phyloP scores from a whole-genome alignment of 306 rosid genomes.

The Quillaja saponaria region DNA sequence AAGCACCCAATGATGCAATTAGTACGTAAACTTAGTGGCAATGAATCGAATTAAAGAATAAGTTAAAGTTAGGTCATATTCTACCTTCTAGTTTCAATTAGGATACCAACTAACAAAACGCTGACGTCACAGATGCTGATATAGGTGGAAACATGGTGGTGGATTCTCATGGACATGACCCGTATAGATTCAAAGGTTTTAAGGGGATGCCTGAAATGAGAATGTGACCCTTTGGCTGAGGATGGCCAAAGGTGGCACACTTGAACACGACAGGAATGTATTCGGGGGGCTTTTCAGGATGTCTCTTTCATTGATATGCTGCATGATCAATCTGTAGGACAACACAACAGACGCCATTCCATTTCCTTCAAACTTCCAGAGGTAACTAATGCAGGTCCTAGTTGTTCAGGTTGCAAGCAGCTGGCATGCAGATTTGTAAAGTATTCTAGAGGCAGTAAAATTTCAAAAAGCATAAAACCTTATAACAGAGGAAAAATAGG shows the following conservation, averaged over 20 bases:
- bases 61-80: constrained; percentile 50
- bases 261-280: too few species aligned
- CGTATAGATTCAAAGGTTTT: constrained; percentile 10
- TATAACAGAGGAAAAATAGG: constrained; percentile 18
- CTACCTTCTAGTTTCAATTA: constrained; percentile 35
- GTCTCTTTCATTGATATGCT: too few species aligned
- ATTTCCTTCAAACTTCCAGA: too few species aligned
- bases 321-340: too few species aligned
- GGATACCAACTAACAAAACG: constrained; percentile 33
- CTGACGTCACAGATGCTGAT: constrained; percentile 14
- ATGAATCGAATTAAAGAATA: constrained; percentile 37
- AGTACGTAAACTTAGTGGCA: constrained; percentile 24
- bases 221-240: too few species aligned
- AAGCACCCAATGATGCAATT: constrained; percentile 15
- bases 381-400: background rate
- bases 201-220: constrained; percentile 2
- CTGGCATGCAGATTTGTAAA: background rate
- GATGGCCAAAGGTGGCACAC: too few species aligned
- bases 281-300: too few species aligned
- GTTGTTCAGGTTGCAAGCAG: background rate
- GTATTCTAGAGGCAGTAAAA: background rate
- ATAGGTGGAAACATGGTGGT: constrained; percentile 6
- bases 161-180: constrained; percentile 18
- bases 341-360: too few species aligned
- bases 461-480: constrained; percentile 16